These are phyloP conservation scores for Aristolochia fimbriata DNA, from an alignment of 164 flowering plant species.

Conservation along the genomic window DNA sequence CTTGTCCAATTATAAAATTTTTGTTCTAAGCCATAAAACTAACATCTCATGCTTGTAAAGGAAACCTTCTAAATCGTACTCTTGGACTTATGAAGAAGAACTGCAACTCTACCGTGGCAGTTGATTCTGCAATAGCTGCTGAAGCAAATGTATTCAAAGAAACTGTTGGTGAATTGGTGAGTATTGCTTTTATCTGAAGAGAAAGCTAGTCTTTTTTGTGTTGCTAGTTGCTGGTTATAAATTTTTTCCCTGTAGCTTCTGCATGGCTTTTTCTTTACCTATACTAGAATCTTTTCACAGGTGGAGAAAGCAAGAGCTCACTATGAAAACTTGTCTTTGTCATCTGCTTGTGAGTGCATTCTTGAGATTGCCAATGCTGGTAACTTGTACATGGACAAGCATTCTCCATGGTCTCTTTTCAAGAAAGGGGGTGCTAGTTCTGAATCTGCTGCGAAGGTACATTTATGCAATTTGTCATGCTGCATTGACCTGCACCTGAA, in stretches of 20 bases:
- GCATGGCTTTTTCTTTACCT: background rate
- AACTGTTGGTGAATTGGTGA: constrained; percentile 72
- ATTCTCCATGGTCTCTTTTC: constrained; percentile 89
- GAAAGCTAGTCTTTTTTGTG: background rate
- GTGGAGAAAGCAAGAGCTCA: constrained; percentile 58
- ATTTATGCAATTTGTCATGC: background rate
- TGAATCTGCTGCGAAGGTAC: constrained; percentile 87
- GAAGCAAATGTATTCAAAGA: constrained; percentile 59
- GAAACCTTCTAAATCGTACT: constrained; percentile 97
- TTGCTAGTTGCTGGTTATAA: too few species aligned
- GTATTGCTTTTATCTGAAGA: background rate
- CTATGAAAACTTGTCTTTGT: constrained; percentile 59
- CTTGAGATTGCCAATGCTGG: constrained; percentile 88
- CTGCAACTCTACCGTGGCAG: constrained; percentile 66
- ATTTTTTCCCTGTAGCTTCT: too few species aligned
- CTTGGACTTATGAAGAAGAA: constrained; percentile 91
- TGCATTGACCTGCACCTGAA: too few species aligned
- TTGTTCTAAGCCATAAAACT: too few species aligned
- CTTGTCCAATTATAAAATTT: too few species aligned
- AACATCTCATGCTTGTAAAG: constrained; percentile 23
- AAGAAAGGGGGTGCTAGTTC: constrained; percentile 78
- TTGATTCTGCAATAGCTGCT: constrained; percentile 75
- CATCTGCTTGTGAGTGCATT: constrained; percentile 89
- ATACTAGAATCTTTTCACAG: constrained; percentile 20
- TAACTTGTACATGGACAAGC: constrained; percentile 74